A percentile compares a stretch with the other conserved stretches of the same genome.
Conservation (phyloP, 2,329 filamentous ascomycete genomes). For the Epichloe aotearoae region DNA sequence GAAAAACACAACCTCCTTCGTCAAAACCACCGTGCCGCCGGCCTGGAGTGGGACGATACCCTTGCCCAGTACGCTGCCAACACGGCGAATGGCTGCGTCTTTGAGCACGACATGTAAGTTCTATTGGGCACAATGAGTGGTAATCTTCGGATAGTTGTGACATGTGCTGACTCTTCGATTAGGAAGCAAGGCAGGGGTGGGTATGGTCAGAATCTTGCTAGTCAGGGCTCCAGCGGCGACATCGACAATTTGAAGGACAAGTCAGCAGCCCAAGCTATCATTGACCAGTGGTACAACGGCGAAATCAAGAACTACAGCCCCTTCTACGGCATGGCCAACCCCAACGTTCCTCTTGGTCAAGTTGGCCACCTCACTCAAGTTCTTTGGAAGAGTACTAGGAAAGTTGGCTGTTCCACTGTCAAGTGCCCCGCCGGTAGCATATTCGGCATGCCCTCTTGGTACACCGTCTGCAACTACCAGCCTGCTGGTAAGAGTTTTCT, state of each 20-base stretch:
- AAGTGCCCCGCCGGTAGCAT: constrained; percentile 46
- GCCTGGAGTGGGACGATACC: constrained; percentile 50
- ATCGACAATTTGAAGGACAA: constrained; percentile 27
- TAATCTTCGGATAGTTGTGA: neutral
- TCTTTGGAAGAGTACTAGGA: constrained; percentile 26
- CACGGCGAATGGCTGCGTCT: constrained; percentile 55
- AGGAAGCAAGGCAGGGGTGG: constrained; percentile 44
- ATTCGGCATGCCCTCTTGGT: constrained; percentile 43
- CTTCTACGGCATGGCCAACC: constrained; percentile 46
- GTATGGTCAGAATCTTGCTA: constrained; percentile 90
- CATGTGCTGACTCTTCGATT: constrained; percentile 20
- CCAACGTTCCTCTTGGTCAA: constrained; percentile 47
- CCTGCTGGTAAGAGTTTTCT: constrained; percentile 45
- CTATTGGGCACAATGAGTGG: neutral
- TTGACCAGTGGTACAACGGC: constrained; percentile 79
- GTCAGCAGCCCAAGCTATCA: constrained; percentile 55
- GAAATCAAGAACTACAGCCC: constrained; percentile 46
- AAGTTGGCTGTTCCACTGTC: constrained; percentile 48
- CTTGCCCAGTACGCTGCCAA: constrained; percentile 50
- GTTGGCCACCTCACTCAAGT: constrained; percentile 46
- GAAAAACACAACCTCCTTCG: constrained; percentile 81
- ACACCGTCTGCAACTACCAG: constrained; percentile 82
- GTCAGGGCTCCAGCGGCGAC: constrained; percentile 32
- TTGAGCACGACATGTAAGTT: constrained; percentile 66
- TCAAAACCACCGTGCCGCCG: constrained; percentile 59